Base-by-base conservation (phyloP, 345 rosid genomes). In the Gossypium raimondii region DNA sequence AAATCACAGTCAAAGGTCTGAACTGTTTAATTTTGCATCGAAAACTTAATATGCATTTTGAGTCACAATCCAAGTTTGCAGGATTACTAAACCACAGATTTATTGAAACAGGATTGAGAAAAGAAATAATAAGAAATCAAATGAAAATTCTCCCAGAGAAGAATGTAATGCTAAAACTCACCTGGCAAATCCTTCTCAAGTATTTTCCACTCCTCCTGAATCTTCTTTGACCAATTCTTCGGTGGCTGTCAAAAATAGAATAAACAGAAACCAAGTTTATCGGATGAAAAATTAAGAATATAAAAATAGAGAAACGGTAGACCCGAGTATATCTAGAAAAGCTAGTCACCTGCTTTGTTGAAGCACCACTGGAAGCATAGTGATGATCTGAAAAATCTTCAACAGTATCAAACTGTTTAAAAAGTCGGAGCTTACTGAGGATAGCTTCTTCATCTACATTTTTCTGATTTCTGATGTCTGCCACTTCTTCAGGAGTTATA, bases 111-210 rank as follows among this genome's bases (percentile, higher is more conserved):
- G 24, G 2, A 14, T 34, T 34, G 48, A 34, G 3, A 17, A 63
- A 63, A 63, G 67, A 17, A 34, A 61, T 14, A 7, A 34, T 11
- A 14, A 67, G 57, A 14, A 14, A 60, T 45, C 48, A 17, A 11
- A 57, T 27, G 27, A 74, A 52, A 38, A 11, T 34, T 70, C 38
- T 57, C n/a, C 13, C 1, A 0, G 18, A 59, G 3, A 73, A 45
- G 64, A 29, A 34, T 27, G 73, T 55, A 57, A 52, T 47, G 44
- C 34, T 13, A 44, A 72, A 50, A 78, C 77, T 45, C 58, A 91
- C 98, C 97, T 53, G 98, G 97, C 88, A 94, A 86, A 84, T 92
- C 93, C 67, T 89, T 87, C 83, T 89, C 92, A 72, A 91, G 87
- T 72, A 85, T 89, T 82, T 34, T 87, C 98, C 98, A 94, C 79